These are phyloP conservation scores for Geranomyces variabilis DNA, from an alignment of 192 early-diverging fungal genomes.

Conservation along the genomic window DNA sequence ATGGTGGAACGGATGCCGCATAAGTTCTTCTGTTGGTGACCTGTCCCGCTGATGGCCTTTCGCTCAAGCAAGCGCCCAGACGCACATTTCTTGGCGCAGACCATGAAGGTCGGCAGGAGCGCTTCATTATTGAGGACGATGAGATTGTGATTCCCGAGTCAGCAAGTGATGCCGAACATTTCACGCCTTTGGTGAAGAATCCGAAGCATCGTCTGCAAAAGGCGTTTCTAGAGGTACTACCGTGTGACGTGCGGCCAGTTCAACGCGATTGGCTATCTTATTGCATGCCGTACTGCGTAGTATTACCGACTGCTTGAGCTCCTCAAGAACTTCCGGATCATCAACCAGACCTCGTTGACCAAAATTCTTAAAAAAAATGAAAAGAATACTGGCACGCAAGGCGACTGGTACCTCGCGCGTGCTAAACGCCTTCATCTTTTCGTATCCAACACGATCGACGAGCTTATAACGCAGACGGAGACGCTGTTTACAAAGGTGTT, in stretches of 20 bases:
- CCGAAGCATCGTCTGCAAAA: constrained; percentile 34
- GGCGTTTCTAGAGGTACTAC: constrained; percentile 36
- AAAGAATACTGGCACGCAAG: constrained; percentile 23
- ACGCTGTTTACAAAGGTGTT: constrained; percentile 18
- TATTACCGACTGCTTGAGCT: constrained; percentile 39
- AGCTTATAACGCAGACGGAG: constrained; percentile 30
- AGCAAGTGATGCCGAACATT: constrained; percentile 11
- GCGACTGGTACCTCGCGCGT: constrained; percentile 23
- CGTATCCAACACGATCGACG: constrained; percentile 22
- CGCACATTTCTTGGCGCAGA: constrained; percentile 11
- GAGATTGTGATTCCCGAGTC: not conserved
- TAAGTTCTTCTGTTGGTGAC: too few species aligned
- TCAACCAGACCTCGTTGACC: constrained; percentile 42
- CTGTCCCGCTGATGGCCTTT: too few species aligned
- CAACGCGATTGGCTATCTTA: not conserved
- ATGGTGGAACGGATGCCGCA: not conserved
- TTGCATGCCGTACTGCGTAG: not conserved
- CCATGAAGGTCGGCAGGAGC: not conserved
- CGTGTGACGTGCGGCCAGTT: too few species aligned
- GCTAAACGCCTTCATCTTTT: constrained; percentile 22
- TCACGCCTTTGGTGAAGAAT: constrained; percentile 26
- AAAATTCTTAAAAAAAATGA: constrained; percentile 46
- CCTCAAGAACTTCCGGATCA: constrained; percentile 44
- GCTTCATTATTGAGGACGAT: not conserved
- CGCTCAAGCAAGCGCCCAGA: not conserved